Evolutionary conservation across 2,329 filamentous ascomycete species (phyloP), one percentile per base, ranked within the genome.

Genomic region (Saccharata proteae): DNA sequence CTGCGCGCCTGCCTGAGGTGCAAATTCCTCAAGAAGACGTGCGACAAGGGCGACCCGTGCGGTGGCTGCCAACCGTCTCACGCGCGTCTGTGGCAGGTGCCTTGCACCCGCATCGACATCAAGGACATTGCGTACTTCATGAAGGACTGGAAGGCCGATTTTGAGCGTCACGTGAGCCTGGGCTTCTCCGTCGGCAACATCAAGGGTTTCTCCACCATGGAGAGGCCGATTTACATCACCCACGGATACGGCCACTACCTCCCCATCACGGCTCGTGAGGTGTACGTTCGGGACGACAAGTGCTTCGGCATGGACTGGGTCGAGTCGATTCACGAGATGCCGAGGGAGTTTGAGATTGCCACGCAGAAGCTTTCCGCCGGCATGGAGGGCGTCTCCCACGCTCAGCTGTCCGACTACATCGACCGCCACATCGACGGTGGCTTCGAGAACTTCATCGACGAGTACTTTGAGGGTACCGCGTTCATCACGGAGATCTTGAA

Each of bases 1-100:
- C 67, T 94, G 46, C 74, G 88, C 51, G 88, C 88, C 28, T 96
- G 88, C 57, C 66, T 96, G 46, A 78, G 88, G 43, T 96, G 88
- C 73, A 94, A 94, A 64, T 96, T 94, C 66, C 69, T 96, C 55
- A 96, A 96, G 72, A 96, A 96, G 72, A 94, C 88, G 29, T 96
- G 88, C 53, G 88, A 96, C 59, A 94, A 92, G 65, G 88, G 88
- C 41, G 86, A 94, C 63, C 88, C 88, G 36, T 96, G 88, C 59
- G 81, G 79, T 47, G 88, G 88, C 28, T 96, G 88, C 64, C 82
- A 93, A 62, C 88, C 88, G 30, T 93, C 86, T 13, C 88, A 96
- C 57, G 88, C 88, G 40, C 78, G 88, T 41, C 69, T 96, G 31
- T 96, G 88, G 88, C 86, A 94, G 61, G 88, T 96, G 26, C 88